These are phyloP conservation scores for Coemansia asiatica DNA, from an alignment of 192 early-diverging fungal genomes.

Conservation along the genomic window DNA sequence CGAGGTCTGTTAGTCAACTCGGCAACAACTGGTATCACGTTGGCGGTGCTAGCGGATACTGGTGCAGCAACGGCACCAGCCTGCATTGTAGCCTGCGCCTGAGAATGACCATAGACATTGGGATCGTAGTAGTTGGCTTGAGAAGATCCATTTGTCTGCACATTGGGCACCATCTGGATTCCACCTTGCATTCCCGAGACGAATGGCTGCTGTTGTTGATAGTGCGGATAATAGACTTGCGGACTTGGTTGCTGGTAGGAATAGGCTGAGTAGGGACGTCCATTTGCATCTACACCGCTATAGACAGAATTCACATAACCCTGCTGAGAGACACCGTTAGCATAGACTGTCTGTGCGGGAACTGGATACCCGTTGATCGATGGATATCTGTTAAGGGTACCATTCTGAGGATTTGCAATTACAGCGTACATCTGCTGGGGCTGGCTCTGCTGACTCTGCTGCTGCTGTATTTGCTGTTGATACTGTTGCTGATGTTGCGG, in stretches of 20 bases:
- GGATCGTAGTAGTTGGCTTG: conserved; percentile 32
- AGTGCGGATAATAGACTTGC: conserved; percentile 2
- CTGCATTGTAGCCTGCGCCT: conserved; percentile 10
- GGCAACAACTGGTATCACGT: not conserved
- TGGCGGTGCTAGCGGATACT: conserved; percentile 3
- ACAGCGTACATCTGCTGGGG: conserved; percentile 4
- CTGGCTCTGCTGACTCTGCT: conserved; percentile 9
- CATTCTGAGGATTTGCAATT: not conserved
- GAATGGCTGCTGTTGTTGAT: conserved; percentile 1
- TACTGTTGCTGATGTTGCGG: too few relatives aligned
- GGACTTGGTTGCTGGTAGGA: conserved; percentile 9
- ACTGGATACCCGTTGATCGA: conserved; percentile 1
- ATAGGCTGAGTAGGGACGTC: conserved; percentile 25
- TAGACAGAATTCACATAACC: conserved; percentile 13
- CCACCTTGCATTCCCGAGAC: not conserved
- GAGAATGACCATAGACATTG: conserved; percentile 3
- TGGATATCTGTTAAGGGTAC: not conserved
- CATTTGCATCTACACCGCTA: conserved; percentile 21
- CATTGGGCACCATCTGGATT: not conserved
- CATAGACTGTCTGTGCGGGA: conserved; percentile 6
- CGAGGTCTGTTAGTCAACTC: conserved; percentile 25
- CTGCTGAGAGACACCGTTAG: conserved; percentile 2
- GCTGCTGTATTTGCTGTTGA: not conserved
- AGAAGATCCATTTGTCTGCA: not conserved
- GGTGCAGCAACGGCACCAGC: conserved; percentile 2